Base-by-base conservation (phyloP, 2,329 filamentous ascomycete species). In the Trichoderma cornu-damae region DNA sequence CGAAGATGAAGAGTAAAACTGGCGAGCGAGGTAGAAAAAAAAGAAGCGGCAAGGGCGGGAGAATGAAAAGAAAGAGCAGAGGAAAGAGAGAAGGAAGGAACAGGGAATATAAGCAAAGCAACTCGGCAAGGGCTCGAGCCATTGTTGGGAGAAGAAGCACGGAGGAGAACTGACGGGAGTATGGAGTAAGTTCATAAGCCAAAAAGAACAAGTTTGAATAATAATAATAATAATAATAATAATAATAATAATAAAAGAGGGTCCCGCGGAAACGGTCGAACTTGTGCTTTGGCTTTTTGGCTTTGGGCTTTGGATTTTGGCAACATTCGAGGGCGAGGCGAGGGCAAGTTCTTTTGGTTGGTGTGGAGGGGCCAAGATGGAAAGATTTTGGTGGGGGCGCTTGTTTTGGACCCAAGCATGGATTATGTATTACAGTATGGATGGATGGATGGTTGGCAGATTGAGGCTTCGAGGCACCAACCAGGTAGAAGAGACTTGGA, bases 241-340 rank as follows among this genome's bases (percentile, higher is more conserved):
- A n/a, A n/a, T n/a, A n/a, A n/a, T n/a, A n/a, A 43, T 20, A 34
- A n/a, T n/a, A 37, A 55, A 47, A 47, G 42, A 55, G 51, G 51
- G 40, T 47, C 51, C 18, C 14, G n/a, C n/a, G n/a, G 22, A 22
- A 26, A 52, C 26, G 49, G 26, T 28, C 37, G 49, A 42, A 32
- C 18, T 16, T 24, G 42, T 6, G 20, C 32, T 55, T 34, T 24
- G 32, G 42, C 32, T 22, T 44, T n/a, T n/a, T n/a, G n/a, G n/a
- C n/a, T n/a, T n/a, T n/a, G n/a, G n/a, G n/a, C n/a, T n/a, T n/a
- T n/a, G n/a, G n/a, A n/a, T n/a, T n/a, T n/a, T n/a, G n/a, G n/a
- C n/a, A n/a, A 47, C 42, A 46, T 46, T 46, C 3, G 30, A 35
- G 37, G 49, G n/a, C 11, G 35, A n/a, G n/a, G n/a, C n/a, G n/a